Conservation (phyloP, 768 basidiomycete species). For the Cyclocybe aegerita region DNA sequence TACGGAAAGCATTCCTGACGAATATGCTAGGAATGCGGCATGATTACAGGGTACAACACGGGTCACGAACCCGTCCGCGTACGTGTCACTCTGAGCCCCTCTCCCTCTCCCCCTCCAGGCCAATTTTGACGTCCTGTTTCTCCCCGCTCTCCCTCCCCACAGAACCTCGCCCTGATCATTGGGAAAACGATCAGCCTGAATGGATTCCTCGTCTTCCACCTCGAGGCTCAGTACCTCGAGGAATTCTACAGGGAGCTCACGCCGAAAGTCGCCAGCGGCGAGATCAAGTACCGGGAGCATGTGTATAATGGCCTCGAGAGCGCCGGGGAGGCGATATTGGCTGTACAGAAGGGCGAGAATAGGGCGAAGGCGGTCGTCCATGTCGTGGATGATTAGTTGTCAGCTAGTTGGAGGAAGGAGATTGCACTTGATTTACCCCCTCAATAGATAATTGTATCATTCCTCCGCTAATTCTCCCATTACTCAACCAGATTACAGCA, state of each 20-base stretch:
- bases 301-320: conserved; percentile 42
- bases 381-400: conserved; percentile 32
- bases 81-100: neutral
- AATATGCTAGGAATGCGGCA: conserved; percentile 38
- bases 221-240: conserved; percentile 32
- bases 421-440: too few species aligned
- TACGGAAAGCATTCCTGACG: neutral
- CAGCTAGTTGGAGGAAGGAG: too few species aligned
- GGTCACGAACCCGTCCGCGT: conserved; percentile 28
- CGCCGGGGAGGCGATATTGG: conserved; percentile 32
- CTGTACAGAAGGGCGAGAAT: conserved; percentile 33
- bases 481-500: too few species aligned
- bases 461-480: too few species aligned
- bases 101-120: neutral
- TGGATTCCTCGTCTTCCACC: conserved; percentile 36
- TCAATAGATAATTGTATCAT: too few species aligned
- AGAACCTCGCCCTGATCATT: conserved; percentile 21
- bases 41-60: conserved; percentile 38
- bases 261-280: conserved; percentile 38
- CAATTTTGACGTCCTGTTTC: conserved; percentile 32
- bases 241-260: conserved; percentile 45
- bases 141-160: conserved; percentile 8
- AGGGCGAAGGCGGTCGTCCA: conserved; percentile 34
- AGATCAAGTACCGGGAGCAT: conserved; percentile 48
- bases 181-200: conserved; percentile 38